Conservation (phyloP, 106 monocot species). For the Triglochin maritima region DNA sequence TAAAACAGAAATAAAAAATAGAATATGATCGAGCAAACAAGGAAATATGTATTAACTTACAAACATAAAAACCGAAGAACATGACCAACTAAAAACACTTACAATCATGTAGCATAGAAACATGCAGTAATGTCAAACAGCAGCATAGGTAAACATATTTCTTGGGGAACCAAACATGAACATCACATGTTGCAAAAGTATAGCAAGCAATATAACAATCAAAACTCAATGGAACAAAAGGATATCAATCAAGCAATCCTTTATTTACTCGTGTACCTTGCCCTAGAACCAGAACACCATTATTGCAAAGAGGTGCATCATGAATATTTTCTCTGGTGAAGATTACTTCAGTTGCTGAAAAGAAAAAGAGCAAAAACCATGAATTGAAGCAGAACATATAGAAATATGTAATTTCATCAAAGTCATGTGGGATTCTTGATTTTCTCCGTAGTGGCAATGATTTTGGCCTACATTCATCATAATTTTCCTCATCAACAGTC, state of each 20-base stretch:
- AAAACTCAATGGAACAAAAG: neutral
- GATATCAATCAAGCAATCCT: neutral
- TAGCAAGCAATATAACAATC: neutral
- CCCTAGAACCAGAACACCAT: constrained; percentile 50
- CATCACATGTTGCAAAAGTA: neutral
- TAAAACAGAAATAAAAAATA: too few relatives aligned
- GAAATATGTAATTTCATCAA: too few relatives aligned
- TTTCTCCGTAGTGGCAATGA: constrained; percentile 2
- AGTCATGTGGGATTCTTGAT: neutral
- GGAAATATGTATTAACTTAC: too few relatives aligned
- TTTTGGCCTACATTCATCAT: neutral
- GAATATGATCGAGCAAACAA: too few relatives aligned
- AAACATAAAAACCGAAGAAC: too few relatives aligned
- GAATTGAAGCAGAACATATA: too few relatives aligned
- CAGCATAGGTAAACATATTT: constrained; percentile 53
- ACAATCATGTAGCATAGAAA: constrained; percentile 14
- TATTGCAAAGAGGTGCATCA: constrained; percentile 46
- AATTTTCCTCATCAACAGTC: constrained; percentile 4
- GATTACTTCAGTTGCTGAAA: constrained; percentile 50
- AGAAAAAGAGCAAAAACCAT: neutral
- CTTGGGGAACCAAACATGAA: constrained; percentile 22
- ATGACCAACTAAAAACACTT: neutral
- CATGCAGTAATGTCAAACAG: constrained; percentile 19
- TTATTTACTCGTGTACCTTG: constrained; percentile 42
- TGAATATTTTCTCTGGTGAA: constrained; percentile 66